Evolutionary conservation across 2,329 filamentous ascomycete species (phyloP), one percentile per base, ranked within the genome.

Genomic region (Elsinoe perseae): DNA sequence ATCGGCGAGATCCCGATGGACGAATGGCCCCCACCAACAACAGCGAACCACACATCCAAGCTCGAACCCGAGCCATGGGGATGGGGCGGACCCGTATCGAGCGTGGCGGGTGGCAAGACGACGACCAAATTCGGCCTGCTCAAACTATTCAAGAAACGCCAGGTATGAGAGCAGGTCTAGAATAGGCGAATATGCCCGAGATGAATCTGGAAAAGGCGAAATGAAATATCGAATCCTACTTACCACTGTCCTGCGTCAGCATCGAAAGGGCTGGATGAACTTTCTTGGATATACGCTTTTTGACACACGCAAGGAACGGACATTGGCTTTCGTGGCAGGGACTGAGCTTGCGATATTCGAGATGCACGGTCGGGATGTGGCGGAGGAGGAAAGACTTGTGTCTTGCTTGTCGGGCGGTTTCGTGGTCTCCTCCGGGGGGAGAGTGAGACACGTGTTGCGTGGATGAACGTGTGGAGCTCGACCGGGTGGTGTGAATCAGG

Each of bases 1-100:
- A 52, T 52, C 48, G 48, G 48, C 16, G 48, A 52, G 48, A 52
- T 52, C 18, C 48, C 48, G n/a, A 10, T 23, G n/a, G 28, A 52
- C 2, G 48, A 36, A n/a, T 52, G 48, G 48, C 9, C 9, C 30
- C 5, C 18, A 34, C 28, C 28, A 2, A 16, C 21, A 4, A 23
- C 44, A 9, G n/a, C 16, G 20, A 32, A 18, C 44, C 25, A 50
- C 44, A 12, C 32, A 6, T 14, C 32, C 32, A 30, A 10, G 3
- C 23, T 50, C 2, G 28, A 50, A 23, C 44, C 44, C 12, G 5
- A 30, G 16, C 48, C 48, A 20, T 52, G 48, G 48, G 48, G 48
- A n/a, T 52, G 48, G 48, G 48, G 48, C 48, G 48, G 48, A 32
- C 48, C 48, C 2, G 32, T 52, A 25, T 52, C 48, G 16, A 52